Percentiles rank a stretch among this genome's conserved stretches.
These are phyloP conservation scores for Fraxinus sp. DNA, from an alignment of 305 asterid species.

Conservation along the genomic window DNA sequence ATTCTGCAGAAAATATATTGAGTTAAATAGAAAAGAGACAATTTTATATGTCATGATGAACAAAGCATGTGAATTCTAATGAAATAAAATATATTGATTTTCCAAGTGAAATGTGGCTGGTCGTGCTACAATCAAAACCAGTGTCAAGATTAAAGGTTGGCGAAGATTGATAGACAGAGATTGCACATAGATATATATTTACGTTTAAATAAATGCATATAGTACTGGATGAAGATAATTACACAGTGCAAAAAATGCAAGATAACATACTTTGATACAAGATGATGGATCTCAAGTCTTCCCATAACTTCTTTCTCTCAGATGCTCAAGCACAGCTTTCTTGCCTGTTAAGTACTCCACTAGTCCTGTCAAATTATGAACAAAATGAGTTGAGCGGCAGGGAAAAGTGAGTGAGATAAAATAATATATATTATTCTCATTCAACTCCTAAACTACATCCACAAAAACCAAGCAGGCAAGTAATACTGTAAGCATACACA, in stretches of 20 bases:
- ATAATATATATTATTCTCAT: not conserved
- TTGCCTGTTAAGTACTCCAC: constrained; percentile 45
- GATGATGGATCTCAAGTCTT: not conserved
- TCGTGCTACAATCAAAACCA: not conserved
- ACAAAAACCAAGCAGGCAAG: not conserved
- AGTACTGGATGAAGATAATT: not conserved
- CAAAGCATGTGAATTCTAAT: not conserved
- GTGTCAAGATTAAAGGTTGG: not conserved
- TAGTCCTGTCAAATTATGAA: not conserved
- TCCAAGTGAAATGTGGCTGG: not conserved
- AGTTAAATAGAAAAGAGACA: not conserved
- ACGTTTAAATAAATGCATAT: not conserved
- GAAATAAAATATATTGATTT: not conserved
- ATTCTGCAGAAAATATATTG: not conserved
- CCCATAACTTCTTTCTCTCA: constrained; percentile 23
- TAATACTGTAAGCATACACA: not conserved
- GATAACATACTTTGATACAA: not conserved
- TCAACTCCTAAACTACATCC: not conserved
- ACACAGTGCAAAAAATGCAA: not conserved
- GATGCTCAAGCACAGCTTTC: constrained; percentile 36
- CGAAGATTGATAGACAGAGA: not conserved
- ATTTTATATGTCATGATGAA: not conserved
- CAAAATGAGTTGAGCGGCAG: not conserved
- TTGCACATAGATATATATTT: not conserved
- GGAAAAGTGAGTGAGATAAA: not conserved